These are phyloP conservation scores for Onygenales sp. DNA, from an alignment of 2,329 filamentous ascomycete species.

Conservation along the genomic window DNA sequence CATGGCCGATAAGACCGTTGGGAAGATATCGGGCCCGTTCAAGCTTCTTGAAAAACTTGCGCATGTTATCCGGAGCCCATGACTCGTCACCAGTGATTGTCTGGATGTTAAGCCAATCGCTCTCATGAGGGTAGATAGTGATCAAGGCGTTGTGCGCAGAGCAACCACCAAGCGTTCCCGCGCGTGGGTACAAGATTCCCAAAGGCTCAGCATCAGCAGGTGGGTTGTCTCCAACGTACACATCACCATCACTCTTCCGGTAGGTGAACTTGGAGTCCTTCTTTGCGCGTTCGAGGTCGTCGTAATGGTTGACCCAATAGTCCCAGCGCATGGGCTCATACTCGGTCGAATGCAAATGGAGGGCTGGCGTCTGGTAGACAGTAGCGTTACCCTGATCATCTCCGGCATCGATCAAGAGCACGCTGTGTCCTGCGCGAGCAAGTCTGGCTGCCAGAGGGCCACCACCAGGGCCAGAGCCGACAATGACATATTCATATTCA, in stretches of 20 bases:
- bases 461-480: constrained; percentile 52
- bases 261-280: constrained; percentile 53
- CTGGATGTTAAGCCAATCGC: constrained; percentile 50
- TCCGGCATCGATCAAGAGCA: constrained; percentile 53
- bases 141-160: constrained; percentile 54
- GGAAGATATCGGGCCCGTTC: constrained; percentile 46
- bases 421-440: constrained; percentile 50
- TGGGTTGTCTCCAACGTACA: constrained; percentile 45
- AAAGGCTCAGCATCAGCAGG: constrained; percentile 41
- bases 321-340: constrained; percentile 51
- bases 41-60: constrained; percentile 43
- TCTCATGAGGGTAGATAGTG: constrained; percentile 47
- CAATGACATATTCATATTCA: constrained; percentile 53
- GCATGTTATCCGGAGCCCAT: constrained; percentile 49
- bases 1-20: constrained; percentile 40
- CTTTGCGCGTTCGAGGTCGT: constrained; percentile 43
- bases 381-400: constrained; percentile 45
- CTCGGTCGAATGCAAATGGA: constrained; percentile 45
- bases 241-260: constrained; percentile 39
- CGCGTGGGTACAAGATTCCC: constrained; percentile 49
- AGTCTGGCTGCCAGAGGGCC: constrained; percentile 50
- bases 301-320: constrained; percentile 56
- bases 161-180: constrained; percentile 48
- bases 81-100: constrained; percentile 49
- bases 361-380: constrained; percentile 47